These are phyloP conservation scores for Cordyceps tenuipes DNA, from an alignment of 2,329 filamentous ascomycete species.

Conservation along the genomic window DNA sequence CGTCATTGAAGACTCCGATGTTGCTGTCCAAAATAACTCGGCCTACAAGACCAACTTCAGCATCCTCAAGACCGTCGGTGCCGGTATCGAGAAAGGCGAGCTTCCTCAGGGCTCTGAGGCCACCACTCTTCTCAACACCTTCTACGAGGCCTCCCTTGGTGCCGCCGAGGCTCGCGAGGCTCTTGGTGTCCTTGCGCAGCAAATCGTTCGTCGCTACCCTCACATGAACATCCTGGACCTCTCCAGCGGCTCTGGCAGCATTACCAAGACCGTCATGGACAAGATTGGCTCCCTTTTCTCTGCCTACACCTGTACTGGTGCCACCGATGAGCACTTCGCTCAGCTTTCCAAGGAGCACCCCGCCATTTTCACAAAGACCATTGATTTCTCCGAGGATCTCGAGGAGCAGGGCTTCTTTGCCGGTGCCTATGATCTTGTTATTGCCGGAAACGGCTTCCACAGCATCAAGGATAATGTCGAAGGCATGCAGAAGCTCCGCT, in stretches of 20 bases:
- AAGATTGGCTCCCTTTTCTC: constrained; percentile 6
- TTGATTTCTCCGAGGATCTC: constrained; percentile 9
- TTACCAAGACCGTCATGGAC: constrained; percentile 7
- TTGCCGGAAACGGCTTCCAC: constrained; percentile 10
- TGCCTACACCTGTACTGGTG: constrained; percentile 13
- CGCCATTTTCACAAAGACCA: constrained; percentile 4
- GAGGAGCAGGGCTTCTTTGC: constrained; percentile 11
- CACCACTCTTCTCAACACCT: constrained; percentile 6
- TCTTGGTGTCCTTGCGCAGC: constrained; percentile 8
- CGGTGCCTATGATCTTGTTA: constrained; percentile 9
- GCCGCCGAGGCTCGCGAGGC: constrained; percentile 5
- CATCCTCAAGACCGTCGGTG: constrained; percentile 10
- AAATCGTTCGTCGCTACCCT: constrained; percentile 12
- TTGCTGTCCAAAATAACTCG: constrained; percentile 1
- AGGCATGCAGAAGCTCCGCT: constrained; percentile 10
- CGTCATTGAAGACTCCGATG: neutral
- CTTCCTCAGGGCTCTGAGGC: constrained; percentile 2
- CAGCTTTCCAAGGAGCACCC: constrained; percentile 2
- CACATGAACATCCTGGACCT: constrained; percentile 12
- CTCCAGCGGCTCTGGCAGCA: constrained; percentile 10
- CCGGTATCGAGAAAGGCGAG: constrained; percentile 4
- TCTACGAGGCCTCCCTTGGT: constrained; percentile 7
- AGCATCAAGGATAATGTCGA: neutral
- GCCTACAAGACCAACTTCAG: constrained; percentile 2
- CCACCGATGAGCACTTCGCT: constrained; percentile 10